phyloP scores from a whole-genome alignment of 2,329 filamentous ascomycete genomes.

The Stromatinia cepivora region DNA sequence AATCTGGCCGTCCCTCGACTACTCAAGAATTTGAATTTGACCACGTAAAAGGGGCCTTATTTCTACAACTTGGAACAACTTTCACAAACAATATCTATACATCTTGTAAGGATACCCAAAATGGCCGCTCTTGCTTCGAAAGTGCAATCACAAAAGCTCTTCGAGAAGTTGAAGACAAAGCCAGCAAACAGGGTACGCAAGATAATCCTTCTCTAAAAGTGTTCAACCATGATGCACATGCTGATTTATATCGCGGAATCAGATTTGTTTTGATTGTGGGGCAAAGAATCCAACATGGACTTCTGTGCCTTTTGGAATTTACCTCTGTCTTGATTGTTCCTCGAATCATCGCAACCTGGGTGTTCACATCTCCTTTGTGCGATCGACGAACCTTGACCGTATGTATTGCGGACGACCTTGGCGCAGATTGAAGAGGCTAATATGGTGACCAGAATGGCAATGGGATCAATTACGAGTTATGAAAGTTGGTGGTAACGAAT shows the following conservation, averaged over 20 bases:
- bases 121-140: constrained; percentile 76
- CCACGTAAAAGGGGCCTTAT: constrained; percentile 26
- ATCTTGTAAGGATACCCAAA: constrained; percentile 39
- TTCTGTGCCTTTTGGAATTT: constrained; percentile 94
- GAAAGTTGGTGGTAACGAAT: constrained; percentile 98
- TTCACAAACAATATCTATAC: constrained; percentile 9
- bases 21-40: constrained; percentile 5
- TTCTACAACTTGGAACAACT: neutral
- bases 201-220: constrained; percentile 35
- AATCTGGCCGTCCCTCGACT: constrained; percentile 36
- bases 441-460: constrained; percentile 73
- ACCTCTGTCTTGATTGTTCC: constrained; percentile 96
- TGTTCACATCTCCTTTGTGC: constrained; percentile 98
- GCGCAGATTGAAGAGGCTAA: constrained; percentile 29
- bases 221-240: constrained; percentile 17
- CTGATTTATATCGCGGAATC: constrained; percentile 29
- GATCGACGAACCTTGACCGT: constrained; percentile 98
- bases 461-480: constrained; percentile 97
- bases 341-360: constrained; percentile 96
- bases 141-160: constrained; percentile 93
- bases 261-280: constrained; percentile 98
- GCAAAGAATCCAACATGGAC: constrained; percentile 99
- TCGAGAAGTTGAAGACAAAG: constrained; percentile 95
- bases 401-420: constrained; percentile 48
- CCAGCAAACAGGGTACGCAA: constrained; percentile 81